Evolutionary conservation across 2,329 filamentous ascomycete species (phyloP), one percentile per base, ranked within the genome.

Genomic region (Juglanconis oblonga): DNA sequence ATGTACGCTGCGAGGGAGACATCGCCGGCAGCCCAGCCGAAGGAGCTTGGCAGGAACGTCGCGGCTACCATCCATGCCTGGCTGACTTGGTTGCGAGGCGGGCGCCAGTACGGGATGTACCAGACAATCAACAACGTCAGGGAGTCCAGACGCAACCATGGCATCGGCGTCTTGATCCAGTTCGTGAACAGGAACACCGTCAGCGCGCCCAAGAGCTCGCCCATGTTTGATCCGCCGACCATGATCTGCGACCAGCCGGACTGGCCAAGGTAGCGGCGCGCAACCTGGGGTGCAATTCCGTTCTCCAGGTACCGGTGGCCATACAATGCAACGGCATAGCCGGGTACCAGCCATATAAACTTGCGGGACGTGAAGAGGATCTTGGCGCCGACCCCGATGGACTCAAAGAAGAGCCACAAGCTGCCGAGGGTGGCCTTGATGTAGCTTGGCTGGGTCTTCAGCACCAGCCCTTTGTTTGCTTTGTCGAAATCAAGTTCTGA

Each of bases 1-100:
- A 81, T 79, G 65, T 81, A 81, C 1, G 79, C 79, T 1, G 77
- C 76, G 0, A 81, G 74, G 4, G 77, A 80, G 13, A 81, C 78
- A 57, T 82, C 79, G 13, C 79, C 79, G 4, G 79, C 79, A 0
- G 79, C 79, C 79, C 79, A 82, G 24, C 79, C 79, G 54, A 81
- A 79, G 3, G 74, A 76, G 53, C 79, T 73, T 2, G 79, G 79
- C 29, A 79, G 68, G 59, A 81, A 78, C 0, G 77, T 77, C 3
- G 74, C 77, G 2, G 73, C 77, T 31, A 76, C 73, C 14, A 77
- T 74, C 78, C 75, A 81, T 4, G 78, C 79, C 61, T 79, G 74
- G 1, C 68, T 65, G 9, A 79, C 77, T 5, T 79, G 67, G 44
- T 70, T 70, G 3, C 63, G 53, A 0, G 72, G 72, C 1, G 78